Conservation (phyloP, 768 basidiomycete genomes). For the Rhizopogon vinicolor region DNA sequence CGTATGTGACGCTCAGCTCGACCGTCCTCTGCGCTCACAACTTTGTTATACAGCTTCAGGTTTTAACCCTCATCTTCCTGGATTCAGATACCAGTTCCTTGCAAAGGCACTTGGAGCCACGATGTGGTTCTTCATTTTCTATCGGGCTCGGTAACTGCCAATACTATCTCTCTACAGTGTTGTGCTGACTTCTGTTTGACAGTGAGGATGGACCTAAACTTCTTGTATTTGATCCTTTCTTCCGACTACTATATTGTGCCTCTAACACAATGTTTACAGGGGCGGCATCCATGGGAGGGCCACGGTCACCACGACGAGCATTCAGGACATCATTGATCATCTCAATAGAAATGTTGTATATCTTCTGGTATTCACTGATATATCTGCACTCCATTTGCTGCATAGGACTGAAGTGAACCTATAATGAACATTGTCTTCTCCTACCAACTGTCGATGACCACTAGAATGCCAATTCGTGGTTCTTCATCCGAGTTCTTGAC, state of each 20-base stretch:
- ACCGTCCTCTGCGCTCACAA: conserved; percentile 1
- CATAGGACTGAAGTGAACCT: background rate
- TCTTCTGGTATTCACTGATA: background rate
- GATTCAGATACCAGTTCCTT: conserved; percentile 69
- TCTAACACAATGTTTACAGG: conserved; percentile 29
- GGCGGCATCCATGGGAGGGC: conserved; percentile 64
- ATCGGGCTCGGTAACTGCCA: conserved; percentile 78
- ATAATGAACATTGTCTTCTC: background rate
- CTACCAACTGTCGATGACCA: background rate
- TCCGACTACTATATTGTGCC: background rate
- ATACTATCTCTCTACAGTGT: background rate
- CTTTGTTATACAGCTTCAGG: conserved; percentile 49
- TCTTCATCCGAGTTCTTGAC: background rate
- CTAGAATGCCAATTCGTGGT: background rate
- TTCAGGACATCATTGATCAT: conserved; percentile 33
- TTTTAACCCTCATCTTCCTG: conserved; percentile 86
- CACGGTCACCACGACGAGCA: conserved; percentile 41
- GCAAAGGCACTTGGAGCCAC: conserved; percentile 84
- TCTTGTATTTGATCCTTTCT: conserved; percentile 41
- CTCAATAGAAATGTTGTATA: conserved; percentile 10
- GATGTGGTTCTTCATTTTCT: conserved; percentile 99
- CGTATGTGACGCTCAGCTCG: conserved; percentile 12
- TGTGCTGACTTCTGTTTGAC: conserved; percentile 1
- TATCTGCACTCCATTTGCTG: background rate
- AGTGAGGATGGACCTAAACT: conserved; percentile 79